Conservation (phyloP, 2,329 filamentous ascomycete genomes). For the Hirsutella thompsonii region DNA sequence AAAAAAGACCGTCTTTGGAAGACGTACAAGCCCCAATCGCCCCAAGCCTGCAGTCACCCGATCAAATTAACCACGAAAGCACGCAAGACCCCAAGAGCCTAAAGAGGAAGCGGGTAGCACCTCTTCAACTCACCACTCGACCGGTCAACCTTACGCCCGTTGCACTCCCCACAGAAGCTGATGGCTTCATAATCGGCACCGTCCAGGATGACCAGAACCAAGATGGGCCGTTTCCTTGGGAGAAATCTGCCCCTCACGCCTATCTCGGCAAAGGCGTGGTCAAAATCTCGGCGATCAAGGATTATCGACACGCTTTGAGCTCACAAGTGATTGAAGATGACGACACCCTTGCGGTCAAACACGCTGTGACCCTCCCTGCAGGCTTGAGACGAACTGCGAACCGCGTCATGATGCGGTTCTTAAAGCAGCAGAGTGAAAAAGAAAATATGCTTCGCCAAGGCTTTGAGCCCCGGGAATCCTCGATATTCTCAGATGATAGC, state of each 20-base stretch:
- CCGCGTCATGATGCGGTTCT: conserved; percentile 24
- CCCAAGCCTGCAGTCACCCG: not conserved
- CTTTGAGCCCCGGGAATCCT: conserved; percentile 5
- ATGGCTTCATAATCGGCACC: not conserved
- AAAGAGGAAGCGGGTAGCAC: conserved; percentile 16
- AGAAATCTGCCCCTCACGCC: conserved; percentile 10
- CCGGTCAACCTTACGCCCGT: conserved; percentile 1
- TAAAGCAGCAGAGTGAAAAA: conserved; percentile 16
- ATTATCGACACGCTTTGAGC: conserved; percentile 9
- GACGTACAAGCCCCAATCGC: no score
- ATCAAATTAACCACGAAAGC: no score
- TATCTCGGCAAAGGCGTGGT: conserved; percentile 24
- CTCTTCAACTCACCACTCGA: conserved; percentile 8
- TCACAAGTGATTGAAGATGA: conserved; percentile 9
- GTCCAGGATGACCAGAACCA: not conserved
- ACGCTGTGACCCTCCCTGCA: conserved; percentile 18
- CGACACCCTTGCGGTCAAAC: conserved; percentile 14
- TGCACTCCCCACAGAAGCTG: conserved; percentile 5
- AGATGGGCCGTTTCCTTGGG: conserved; percentile 7
- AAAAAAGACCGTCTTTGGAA: no score
- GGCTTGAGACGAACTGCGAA: conserved; percentile 32
- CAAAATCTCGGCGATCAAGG: conserved; percentile 9
- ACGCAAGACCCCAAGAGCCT: conserved; percentile 4
- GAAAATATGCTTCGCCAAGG: conserved; percentile 6
- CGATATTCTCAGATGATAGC: conserved; percentile 10